Base-by-base conservation (phyloP, 495 filamentous ascomycete species). In the Penicillium canescens region DNA sequence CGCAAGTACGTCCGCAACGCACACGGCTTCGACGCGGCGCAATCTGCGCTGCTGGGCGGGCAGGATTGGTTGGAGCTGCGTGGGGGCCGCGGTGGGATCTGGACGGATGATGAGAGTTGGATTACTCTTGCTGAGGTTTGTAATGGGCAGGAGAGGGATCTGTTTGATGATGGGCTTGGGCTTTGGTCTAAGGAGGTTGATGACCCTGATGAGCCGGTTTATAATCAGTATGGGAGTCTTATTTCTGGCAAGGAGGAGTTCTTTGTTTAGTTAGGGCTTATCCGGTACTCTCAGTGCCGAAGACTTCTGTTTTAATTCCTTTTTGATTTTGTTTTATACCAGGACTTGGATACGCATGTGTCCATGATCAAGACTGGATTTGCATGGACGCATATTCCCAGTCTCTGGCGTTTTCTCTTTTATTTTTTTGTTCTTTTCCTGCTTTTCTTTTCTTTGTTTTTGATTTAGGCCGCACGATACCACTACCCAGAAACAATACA, bases 141-240 rank as follows among this genome's bases (percentile, higher is more conserved):
- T 56, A 67, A 71, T 28, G 74, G 71, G 4, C 71, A 73, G 42
- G 78, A 83, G 52, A 66, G 72, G 7, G 72, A 72, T 14, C 58
- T 84, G 1, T 85, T 86, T 55, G 62, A 69, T 53, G 75, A 78
- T 46, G 70, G 66, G 2, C 49, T 72, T 11, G 75, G 73, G 0
- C 55, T 49, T 2, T 78, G 71, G 70, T 46, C 80, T 68, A 39
- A 91, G 63, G 75, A 96, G 82, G 67, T 89, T 79, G 52, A 83
- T 63, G 55, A 82, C 79, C 67, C 83, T 82, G 57, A 92, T 78
- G 54, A 90, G 69, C 31, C 72, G 13, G 60, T 76, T 8, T 77
- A 78, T 49, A 78, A 77, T 37, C 63, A 69, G 42, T 77, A 67
- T 43, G 75, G 75, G 0, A 69, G 67, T 20, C 50, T 77, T 23